Evolutionary conservation across 179 eudicot species (phyloP), one percentile per base, ranked within the genome.

Genomic region (Vitellaria paradoxa): DNA sequence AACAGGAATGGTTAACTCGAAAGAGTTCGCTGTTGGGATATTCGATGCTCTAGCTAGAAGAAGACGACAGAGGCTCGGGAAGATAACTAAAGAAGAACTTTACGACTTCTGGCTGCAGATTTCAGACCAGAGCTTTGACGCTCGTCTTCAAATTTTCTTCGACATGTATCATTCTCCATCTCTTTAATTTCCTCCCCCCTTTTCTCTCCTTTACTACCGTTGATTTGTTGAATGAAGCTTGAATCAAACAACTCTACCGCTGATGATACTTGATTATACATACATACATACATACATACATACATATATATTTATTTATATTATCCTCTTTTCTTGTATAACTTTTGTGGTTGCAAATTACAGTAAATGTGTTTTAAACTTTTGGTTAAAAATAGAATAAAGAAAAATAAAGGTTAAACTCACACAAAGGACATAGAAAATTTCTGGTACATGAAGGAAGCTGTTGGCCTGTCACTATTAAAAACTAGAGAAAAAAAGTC

Each of bases 61-160:
- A 78, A 86, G 90, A 67, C 84, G 94, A 52, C 97, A 89, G 79
- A 89, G 86, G 71, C 78, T 87, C 57, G 73, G 78, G 20, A 88
- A 76, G 79, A 85, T 96, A 49, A 78, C 81, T 0, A 93, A 92
- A 67, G 94, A 89, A 2, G 98, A 96, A 77, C 85, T 96, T 79
- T 86, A 87, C 47, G 97, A 93, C 21, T 96, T 93, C 83, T 96
- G 99, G 99, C 72, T 84, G 74, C 96, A 93, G 80, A 87, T 96
- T 75, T 88, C 99, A 7, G 94, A 93, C 77, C 96, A 88, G 63
- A 93, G 97, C 79, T 92, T 96, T 61, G 99, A 96, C 70, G 97
- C 99, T 76, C 97, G 99, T 53, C 90, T 93, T 70, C 97, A 93
- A 68, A 93, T 93, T 75, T 93, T 93, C 92, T 93, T 93, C 12